Evolutionary conservation across 1,284 basidiomycete species (phyloP).

Genomic region (Xerocomus amazonicus): DNA sequence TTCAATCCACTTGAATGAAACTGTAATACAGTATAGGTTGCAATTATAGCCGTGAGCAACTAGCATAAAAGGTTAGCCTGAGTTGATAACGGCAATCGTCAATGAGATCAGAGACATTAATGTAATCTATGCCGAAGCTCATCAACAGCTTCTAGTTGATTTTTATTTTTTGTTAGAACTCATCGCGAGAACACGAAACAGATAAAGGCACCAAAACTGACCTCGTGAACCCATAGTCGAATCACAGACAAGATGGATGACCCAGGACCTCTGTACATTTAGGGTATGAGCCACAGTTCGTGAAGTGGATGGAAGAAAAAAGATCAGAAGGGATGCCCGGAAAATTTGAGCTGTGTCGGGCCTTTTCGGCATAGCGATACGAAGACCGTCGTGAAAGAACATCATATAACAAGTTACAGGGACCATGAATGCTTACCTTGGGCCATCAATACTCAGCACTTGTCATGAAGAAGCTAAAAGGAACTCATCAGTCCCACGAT

Average conservation of each 20-base stretch:
- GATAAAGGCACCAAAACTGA: conserved; percentile 7
- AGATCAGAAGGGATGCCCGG: conserved; percentile 76
- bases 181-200: conserved; percentile 17
- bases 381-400: conserved; percentile 85
- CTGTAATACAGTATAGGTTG: background rate
- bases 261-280: conserved; percentile 2
- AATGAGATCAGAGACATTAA: conserved; percentile 17
- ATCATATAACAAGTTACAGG: conserved; percentile 40
- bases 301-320: background rate
- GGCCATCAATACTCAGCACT: too few relatives aligned
- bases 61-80: background rate
- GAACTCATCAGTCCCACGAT: conserved; percentile 5
- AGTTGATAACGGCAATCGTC: background rate
- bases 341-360: conserved; percentile 81
- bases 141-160: conserved; percentile 87
- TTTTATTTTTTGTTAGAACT: conserved; percentile 40
- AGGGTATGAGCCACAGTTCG: conserved; percentile 6
- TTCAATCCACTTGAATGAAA: too few relatives aligned
- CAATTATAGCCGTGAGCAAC: too few relatives aligned
- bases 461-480: background rate
- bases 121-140: conserved; percentile 64
- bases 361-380: conserved; percentile 79
- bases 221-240: background rate
- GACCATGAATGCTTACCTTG: conserved; percentile 11
- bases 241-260: background rate